Evolutionary conservation across 768 basidiomycete genomes (phyloP).

Genomic region (Auriscalpium vulgare): DNA sequence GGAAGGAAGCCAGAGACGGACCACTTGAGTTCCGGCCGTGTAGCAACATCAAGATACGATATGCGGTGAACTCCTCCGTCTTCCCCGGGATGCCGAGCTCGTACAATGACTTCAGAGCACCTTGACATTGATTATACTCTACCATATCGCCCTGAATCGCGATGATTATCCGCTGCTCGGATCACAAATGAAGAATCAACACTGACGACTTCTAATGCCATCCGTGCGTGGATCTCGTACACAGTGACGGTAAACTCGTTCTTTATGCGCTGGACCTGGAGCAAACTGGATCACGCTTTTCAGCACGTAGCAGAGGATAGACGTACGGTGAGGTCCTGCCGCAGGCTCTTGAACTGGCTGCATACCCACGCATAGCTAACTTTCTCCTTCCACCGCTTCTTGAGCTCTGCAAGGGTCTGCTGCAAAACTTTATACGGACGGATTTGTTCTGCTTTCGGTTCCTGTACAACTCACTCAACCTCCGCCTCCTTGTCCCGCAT

Average conservation of each 20-base stretch:
- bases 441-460: conserved; percentile 91
- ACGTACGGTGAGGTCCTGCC: conserved; percentile 95
- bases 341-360: conserved; percentile 94
- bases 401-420: conserved; percentile 79
- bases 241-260: conserved; percentile 96
- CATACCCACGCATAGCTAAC: conserved; percentile 84
- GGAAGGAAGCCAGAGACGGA: conserved; percentile 29
- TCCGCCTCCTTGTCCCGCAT: background rate
- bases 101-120: conserved; percentile 81
- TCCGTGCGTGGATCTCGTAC: conserved; percentile 96
- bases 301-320: conserved; percentile 3
- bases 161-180: background rate
- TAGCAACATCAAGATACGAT: conserved; percentile 91
- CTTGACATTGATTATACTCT: conserved; percentile 98
- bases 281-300: background rate
- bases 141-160: conserved; percentile 81
- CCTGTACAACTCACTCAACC: conserved; percentile 39
- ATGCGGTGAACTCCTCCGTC: conserved; percentile 93
- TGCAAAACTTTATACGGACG: conserved; percentile 81
- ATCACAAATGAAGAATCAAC: conserved; percentile 1
- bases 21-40: conserved; percentile 93
- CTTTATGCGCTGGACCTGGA: conserved; percentile 95
- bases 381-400: conserved; percentile 80
- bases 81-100: conserved; percentile 90
- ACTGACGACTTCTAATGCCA: conserved; percentile 86